phyloP scores from a whole-genome alignment of 768 basidiomycete species.

The Xerocomellus amylosporus region DNA sequence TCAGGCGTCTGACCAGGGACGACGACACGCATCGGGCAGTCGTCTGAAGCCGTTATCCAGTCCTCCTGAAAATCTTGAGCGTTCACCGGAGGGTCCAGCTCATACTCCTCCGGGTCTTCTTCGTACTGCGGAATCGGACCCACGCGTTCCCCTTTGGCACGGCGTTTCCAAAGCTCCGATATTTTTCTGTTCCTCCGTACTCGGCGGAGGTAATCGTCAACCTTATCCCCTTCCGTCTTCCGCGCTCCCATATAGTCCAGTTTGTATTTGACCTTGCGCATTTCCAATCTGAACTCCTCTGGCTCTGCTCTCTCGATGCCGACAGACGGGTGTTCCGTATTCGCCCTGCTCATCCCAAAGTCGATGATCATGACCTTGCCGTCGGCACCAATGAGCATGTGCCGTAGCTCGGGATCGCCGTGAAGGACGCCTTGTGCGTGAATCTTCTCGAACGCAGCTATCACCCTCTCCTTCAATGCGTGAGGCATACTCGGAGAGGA shows the following conservation, averaged over 20 bases:
- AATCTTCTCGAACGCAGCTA: slow-evolving; percentile 49
- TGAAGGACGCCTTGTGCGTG: slow-evolving; percentile 49
- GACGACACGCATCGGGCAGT: slow-evolving; percentile 33
- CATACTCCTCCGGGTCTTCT: slow-evolving; percentile 33
- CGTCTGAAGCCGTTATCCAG: slow-evolving; percentile 37
- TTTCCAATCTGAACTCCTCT: slow-evolving; percentile 47
- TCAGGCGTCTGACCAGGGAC: slow-evolving; percentile 36
- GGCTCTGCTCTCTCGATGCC: slow-evolving; percentile 37
- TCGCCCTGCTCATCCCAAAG: slow-evolving; percentile 44
- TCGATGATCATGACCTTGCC: slow-evolving; percentile 53
- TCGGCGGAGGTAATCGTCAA: slow-evolving; percentile 29
- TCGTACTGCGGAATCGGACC: slow-evolving; percentile 33
- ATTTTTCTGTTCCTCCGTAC: slow-evolving; percentile 29
- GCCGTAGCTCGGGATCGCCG: slow-evolving; percentile 45
- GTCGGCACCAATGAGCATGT: slow-evolving; percentile 56
- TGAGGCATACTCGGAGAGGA: slow-evolving; percentile 56
- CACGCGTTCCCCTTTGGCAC: slow-evolving; percentile 26
- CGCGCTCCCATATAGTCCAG: slow-evolving; percentile 45
- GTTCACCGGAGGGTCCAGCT: slow-evolving; percentile 31
- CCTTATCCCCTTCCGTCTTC: slow-evolving; percentile 35
- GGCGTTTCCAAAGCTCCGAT: slow-evolving; percentile 27
- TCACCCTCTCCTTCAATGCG: slow-evolving; percentile 48
- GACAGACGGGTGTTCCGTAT: slow-evolving; percentile 30
- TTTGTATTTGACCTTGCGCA: slow-evolving; percentile 54
- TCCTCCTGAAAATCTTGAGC: slow-evolving; percentile 32